phyloP scores from a whole-genome alignment of 2,329 filamentous ascomycete species.

The Akanthomyces muscarius region DNA sequence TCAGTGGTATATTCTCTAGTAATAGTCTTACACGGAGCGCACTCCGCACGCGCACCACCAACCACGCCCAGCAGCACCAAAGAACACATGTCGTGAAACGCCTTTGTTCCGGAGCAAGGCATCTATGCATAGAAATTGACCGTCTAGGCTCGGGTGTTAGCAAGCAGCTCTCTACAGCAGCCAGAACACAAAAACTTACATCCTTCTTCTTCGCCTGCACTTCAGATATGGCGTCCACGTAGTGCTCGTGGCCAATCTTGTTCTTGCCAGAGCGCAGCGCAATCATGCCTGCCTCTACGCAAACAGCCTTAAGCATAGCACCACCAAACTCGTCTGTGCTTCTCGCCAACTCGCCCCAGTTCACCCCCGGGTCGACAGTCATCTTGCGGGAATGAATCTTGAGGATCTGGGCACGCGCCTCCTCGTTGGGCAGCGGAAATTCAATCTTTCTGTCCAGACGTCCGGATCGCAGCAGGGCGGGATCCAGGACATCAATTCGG shows the following conservation, averaged over 20 bases:
- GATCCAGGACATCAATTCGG: conserved; percentile 89
- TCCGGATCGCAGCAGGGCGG: conserved; percentile 83
- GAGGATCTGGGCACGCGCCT: conserved; percentile 92
- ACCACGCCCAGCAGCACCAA: neutral
- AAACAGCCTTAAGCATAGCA: conserved; percentile 96
- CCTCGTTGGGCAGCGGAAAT: conserved; percentile 96
- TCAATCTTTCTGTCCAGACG: conserved; percentile 97
- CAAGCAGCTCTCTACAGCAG: neutral
- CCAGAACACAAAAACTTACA: conserved; percentile 40
- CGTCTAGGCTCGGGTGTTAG: conserved; percentile 36
- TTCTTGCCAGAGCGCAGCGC: conserved; percentile 88
- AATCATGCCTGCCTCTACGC: conserved; percentile 99
- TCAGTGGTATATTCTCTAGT: conserved; percentile 15
- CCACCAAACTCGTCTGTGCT: conserved; percentile 98
- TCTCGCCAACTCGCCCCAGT: conserved; percentile 92
- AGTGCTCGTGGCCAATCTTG: conserved; percentile 97
- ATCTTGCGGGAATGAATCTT: conserved; percentile 98
- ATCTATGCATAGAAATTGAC: conserved; percentile 54
- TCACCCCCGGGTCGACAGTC: conserved; percentile 88
- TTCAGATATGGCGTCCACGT: conserved; percentile 96
- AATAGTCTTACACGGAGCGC: conserved; percentile 15
- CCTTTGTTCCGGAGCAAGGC: neutral
- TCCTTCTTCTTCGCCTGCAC: conserved; percentile 97
- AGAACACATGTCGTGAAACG: neutral
- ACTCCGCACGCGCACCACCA: neutral